phyloP scores from a whole-genome alignment of 2,329 filamentous ascomycete genomes.

The Exophiala calicioides region DNA sequence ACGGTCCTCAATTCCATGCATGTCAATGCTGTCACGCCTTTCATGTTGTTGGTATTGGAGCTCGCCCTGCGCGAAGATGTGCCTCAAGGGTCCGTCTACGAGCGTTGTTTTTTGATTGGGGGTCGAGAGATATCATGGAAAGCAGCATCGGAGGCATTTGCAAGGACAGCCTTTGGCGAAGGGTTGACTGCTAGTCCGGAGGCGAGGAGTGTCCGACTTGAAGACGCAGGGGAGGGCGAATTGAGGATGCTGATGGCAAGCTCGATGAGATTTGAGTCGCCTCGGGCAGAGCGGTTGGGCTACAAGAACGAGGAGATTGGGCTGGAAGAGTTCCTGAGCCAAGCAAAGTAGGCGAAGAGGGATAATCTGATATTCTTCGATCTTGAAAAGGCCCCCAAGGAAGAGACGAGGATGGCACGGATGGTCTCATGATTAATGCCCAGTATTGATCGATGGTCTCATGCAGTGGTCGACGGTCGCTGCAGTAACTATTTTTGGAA shows the following conservation, averaged over 20 bases:
- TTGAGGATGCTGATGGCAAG: constrained; percentile 20
- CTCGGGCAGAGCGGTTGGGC: constrained; percentile 11
- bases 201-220: constrained; percentile 9
- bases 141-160: constrained; percentile 8
- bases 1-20: constrained; percentile 20
- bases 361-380: no score
- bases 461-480: no score
- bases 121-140: constrained; percentile 11
- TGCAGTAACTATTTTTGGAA: no score
- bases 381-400: no score
- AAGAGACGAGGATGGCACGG: constrained; percentile 3
- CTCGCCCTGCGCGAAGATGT: constrained; percentile 3
- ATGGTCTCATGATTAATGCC: no score
- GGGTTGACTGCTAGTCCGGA: constrained; percentile 8
- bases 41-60: constrained; percentile 16
- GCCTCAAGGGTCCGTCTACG: constrained; percentile 16
- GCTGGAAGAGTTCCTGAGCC: constrained; percentile 11
- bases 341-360: not conserved
- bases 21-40: constrained; percentile 15
- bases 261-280: constrained; percentile 11
- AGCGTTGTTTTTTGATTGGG: constrained; percentile 15
- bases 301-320: constrained; percentile 16
- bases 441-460: no score
- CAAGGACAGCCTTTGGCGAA: constrained; percentile 5
- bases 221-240: constrained; percentile 16